Conservation (phyloP, 225 moss, liverwort and hornwort species). For the Lunularia cruciata region DNA sequence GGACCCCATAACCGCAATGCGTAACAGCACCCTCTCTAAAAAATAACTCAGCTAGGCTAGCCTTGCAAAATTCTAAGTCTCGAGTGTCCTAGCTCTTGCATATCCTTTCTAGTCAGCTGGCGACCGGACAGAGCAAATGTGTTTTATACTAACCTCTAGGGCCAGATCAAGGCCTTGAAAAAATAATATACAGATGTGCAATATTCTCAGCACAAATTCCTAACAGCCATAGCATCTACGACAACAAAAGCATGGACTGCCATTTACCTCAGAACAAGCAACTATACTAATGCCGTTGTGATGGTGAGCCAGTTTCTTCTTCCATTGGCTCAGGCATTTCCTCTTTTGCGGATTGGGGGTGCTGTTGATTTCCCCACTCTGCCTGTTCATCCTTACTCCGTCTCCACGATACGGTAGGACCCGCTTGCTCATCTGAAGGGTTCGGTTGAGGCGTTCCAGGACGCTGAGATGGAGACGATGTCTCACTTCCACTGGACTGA, state of each 20-base stretch:
- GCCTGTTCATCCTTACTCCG: constrained; percentile 22
- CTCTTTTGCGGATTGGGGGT: constrained; percentile 23
- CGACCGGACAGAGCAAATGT: constrained; percentile 6
- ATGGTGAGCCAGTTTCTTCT: constrained; percentile 24
- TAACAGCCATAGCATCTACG: constrained; percentile 3
- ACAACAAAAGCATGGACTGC: constrained; percentile 11
- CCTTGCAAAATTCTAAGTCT: constrained; percentile 8
- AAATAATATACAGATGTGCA: constrained; percentile 13
- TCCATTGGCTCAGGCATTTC: constrained; percentile 26
- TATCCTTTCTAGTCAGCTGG: not conserved
- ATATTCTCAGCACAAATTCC: constrained; percentile 6
- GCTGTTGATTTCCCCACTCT: constrained; percentile 40
- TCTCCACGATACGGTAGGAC: constrained; percentile 7
- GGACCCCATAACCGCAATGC: constrained; percentile 8
- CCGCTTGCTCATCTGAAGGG: constrained; percentile 30
- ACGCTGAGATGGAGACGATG: constrained; percentile 30
- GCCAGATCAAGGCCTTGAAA: constrained; percentile 2
- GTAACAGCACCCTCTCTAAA: constrained; percentile 1
- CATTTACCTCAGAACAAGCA: constrained; percentile 7
- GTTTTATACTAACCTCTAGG: not conserved
- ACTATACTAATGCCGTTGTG: constrained; percentile 26
- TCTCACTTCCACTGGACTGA: constrained; percentile 31
- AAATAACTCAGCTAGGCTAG: constrained; percentile 5
- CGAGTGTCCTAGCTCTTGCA: constrained; percentile 13
- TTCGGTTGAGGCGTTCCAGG: constrained; percentile 20